A percentile compares a stretch with the other conserved stretches of the same genome.
phyloP scores from a whole-genome alignment of 2,329 filamentous ascomycete genomes.

The Xylariales sp. region DNA sequence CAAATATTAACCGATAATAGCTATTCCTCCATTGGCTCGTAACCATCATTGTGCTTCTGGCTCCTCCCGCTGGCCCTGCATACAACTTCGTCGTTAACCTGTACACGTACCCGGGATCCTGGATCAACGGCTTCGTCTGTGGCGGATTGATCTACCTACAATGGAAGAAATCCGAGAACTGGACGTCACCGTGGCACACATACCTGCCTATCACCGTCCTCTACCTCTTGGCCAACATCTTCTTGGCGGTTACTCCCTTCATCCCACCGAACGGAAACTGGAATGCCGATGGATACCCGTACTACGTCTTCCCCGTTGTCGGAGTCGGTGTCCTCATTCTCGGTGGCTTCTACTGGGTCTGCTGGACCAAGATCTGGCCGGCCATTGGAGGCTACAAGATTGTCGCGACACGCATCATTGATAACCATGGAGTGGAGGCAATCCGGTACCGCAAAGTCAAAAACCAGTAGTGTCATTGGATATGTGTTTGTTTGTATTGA shows the following conservation, averaged over 20 bases:
- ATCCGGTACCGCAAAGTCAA: constrained; percentile 48
- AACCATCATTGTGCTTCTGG: constrained; percentile 72
- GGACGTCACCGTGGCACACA: constrained; percentile 65
- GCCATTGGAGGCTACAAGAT: constrained; percentile 62
- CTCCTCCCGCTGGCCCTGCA: constrained; percentile 73
- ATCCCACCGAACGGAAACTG: constrained; percentile 63
- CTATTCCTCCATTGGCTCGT: constrained; percentile 75
- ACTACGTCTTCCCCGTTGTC: constrained; percentile 67
- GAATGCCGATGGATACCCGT: constrained; percentile 63
- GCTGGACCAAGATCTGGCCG: constrained; percentile 64
- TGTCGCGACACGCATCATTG: constrained; percentile 56
- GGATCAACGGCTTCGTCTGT: constrained; percentile 65
- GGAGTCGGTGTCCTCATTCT: constrained; percentile 63
- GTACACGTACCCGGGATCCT: constrained; percentile 64
- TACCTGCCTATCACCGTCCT: constrained; percentile 60
- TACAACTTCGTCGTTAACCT: constrained; percentile 75
- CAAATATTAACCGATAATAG: constrained; percentile 41
- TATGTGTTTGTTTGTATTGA: background rate
- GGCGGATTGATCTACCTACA: constrained; percentile 65
- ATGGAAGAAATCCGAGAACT: constrained; percentile 61
- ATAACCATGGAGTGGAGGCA: constrained; percentile 51
- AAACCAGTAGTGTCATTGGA: constrained; percentile 36
- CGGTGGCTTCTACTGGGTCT: constrained; percentile 63
- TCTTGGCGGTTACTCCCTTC: constrained; percentile 65
- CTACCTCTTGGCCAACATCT: constrained; percentile 63